Conservation (phyloP, 805 yeast genomes). For the Candida broadrunensis region DNA sequence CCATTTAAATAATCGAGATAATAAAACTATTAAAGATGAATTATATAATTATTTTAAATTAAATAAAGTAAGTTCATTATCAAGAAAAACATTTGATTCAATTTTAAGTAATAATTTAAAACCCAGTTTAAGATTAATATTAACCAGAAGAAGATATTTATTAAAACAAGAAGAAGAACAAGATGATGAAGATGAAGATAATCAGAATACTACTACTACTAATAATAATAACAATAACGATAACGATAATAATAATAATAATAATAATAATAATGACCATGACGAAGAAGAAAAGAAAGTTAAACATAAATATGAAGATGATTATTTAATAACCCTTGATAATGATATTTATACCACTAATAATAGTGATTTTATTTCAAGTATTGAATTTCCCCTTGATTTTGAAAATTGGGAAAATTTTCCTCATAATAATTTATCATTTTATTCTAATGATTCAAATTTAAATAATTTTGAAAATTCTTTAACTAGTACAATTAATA, state of each 20-base stretch:
- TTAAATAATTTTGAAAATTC: slow-evolving; percentile 31
- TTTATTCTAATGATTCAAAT: slow-evolving; percentile 39
- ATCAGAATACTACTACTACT: neutral
- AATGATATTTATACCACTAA: slow-evolving; percentile 32
- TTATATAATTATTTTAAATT: slow-evolving; percentile 17
- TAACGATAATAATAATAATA: slow-evolving; percentile 1
- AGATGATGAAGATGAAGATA: slow-evolving; percentile 10
- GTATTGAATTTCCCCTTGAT: slow-evolving; percentile 11
- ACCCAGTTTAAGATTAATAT: slow-evolving; percentile 28
- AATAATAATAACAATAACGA: neutral
- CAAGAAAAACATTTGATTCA: slow-evolving; percentile 27
- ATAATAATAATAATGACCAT: slow-evolving; percentile 1
- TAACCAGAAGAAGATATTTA: slow-evolving; percentile 28
- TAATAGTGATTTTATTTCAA: slow-evolving; percentile 6
- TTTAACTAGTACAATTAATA: slow-evolving; percentile 25
- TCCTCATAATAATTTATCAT: slow-evolving; percentile 29
- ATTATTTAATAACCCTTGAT: slow-evolving; percentile 30
- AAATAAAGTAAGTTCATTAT: slow-evolving; percentile 14
- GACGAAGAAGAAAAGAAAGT: slow-evolving; percentile 6
- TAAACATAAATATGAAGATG: slow-evolving; percentile 19
- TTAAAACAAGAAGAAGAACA: slow-evolving; percentile 18
- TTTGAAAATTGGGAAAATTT: slow-evolving; percentile 22
- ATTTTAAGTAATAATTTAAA: slow-evolving; percentile 21
- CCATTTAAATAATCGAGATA: slow-evolving; percentile 15
- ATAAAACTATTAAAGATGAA: slow-evolving; percentile 8